Percentiles rank a stretch among this genome's conserved stretches.
Evolutionary conservation across 306 rosid genomes (phyloP).

Genomic region (Vigna trinervia): DNA sequence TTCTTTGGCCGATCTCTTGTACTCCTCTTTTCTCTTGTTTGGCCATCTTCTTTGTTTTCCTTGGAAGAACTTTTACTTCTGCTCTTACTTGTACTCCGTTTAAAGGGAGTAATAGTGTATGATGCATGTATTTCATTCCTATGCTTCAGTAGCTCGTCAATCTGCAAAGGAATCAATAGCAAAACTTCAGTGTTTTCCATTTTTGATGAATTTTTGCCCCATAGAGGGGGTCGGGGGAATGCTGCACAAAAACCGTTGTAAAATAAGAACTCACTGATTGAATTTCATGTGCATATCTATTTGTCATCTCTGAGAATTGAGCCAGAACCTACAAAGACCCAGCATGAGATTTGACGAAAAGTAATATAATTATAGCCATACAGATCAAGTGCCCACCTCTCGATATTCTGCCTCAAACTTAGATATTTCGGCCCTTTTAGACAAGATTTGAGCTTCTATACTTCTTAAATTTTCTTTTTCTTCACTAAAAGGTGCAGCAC

Average conservation of each 20-base stretch:
- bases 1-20: conserved; percentile 82
- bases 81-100: conserved; percentile 77
- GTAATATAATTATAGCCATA: conserved; percentile 18
- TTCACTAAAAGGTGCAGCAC: conserved; percentile 74
- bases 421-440: conserved; percentile 90
- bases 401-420: conserved; percentile 96
- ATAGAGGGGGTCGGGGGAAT: background rate
- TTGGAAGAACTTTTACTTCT: conserved; percentile 68
- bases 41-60: conserved; percentile 78
- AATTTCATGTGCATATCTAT: conserved; percentile 92
- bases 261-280: conserved; percentile 70
- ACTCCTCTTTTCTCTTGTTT: conserved; percentile 67
- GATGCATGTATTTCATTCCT: conserved; percentile 91
- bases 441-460: conserved; percentile 80
- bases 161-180: conserved; percentile 56
- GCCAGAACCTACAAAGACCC: conserved; percentile 73
- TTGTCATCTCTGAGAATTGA: conserved; percentile 95
- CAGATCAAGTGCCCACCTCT: conserved; percentile 64
- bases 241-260: conserved; percentile 1
- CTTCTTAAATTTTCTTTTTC: conserved; percentile 79
- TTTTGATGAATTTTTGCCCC: background rate
- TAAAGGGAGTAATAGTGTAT: conserved; percentile 74
- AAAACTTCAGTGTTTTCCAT: conserved; percentile 29
- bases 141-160: conserved; percentile 88
- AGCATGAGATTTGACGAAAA: conserved; percentile 36